Evolutionary conservation across 2,329 filamentous ascomycete species (phyloP).

Genomic region (Pseudopyricularia cyperi): DNA sequence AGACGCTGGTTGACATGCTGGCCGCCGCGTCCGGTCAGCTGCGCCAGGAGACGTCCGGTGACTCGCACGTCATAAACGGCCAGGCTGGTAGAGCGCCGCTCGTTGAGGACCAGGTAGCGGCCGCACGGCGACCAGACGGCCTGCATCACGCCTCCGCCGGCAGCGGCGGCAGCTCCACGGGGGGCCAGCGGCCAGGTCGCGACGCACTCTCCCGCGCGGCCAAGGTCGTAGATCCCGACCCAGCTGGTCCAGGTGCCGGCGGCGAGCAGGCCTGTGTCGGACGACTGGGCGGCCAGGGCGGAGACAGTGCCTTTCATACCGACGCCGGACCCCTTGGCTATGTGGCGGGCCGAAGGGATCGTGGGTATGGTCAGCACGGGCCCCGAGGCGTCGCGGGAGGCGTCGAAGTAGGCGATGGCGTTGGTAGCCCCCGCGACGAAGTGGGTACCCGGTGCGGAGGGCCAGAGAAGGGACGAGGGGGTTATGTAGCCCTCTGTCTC

Average conservation of each 20-base stretch:
- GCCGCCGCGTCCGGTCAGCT: slow-evolving; percentile 35
- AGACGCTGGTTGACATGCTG: slow-evolving; percentile 40
- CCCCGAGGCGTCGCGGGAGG: slow-evolving; percentile 34
- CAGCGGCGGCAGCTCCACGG: slow-evolving; percentile 17
- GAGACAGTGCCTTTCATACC: slow-evolving; percentile 52
- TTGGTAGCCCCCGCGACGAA: slow-evolving; percentile 49
- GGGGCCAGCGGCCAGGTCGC: slow-evolving; percentile 43
- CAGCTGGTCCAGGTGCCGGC: slow-evolving; percentile 53
- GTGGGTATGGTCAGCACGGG: slow-evolving; percentile 43
- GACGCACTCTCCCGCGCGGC: slow-evolving; percentile 35
- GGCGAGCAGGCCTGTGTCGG: slow-evolving; percentile 30
- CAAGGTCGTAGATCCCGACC: slow-evolving; percentile 50
- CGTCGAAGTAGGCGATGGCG: slow-evolving; percentile 47
- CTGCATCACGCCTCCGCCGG: slow-evolving; percentile 51
- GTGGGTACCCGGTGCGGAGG: slow-evolving; percentile 33
- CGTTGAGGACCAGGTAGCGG: slow-evolving; percentile 48
- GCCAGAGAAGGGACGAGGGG: slow-evolving; percentile 45
- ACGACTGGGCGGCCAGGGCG: slow-evolving; percentile 33
- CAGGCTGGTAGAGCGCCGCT: slow-evolving; percentile 40
- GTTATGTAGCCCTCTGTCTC: slow-evolving; percentile 50
- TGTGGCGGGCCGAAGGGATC: slow-evolving; percentile 45
- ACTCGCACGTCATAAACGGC: slow-evolving; percentile 52
- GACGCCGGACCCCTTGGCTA: slow-evolving; percentile 46
- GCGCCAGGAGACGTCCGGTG: slow-evolving; percentile 41
- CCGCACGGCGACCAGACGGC: slow-evolving; percentile 50